Percentiles rank a stretch among this genome's conserved stretches.
These are phyloP conservation scores for Histomonas meleagridis DNA, from an alignment of 208 protist genomes.

Conservation along the genomic window DNA sequence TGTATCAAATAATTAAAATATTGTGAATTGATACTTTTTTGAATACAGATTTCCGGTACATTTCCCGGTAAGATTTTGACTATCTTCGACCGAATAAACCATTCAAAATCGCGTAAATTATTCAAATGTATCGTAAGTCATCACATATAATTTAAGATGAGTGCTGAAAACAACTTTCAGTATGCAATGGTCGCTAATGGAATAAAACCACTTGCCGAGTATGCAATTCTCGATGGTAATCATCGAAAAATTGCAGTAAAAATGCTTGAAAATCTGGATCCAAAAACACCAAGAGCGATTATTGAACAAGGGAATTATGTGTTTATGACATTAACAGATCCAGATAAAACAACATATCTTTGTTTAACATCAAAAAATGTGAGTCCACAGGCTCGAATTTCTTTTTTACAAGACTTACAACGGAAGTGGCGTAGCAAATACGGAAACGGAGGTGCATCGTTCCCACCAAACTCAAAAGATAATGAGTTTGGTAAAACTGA, in stretches of 20 bases:
- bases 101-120: too few relatives aligned
- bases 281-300: background rate
- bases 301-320: conserved; percentile 8
- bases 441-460: background rate
- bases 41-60: too few relatives aligned
- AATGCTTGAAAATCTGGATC: conserved; percentile 30
- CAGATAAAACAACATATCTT: background rate
- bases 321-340: background rate
- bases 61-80: too few relatives aligned
- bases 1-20: too few relatives aligned
- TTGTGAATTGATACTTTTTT: too few relatives aligned
- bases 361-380: background rate
- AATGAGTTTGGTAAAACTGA: background rate
- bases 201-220: background rate
- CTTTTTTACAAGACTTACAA: background rate
- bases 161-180: too few relatives aligned
- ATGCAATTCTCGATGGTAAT: background rate
- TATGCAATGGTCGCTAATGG: conserved; percentile 9
- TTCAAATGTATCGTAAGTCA: too few relatives aligned
- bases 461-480: background rate
- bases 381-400: background rate
- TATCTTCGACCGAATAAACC: too few relatives aligned
- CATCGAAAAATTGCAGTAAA: background rate
- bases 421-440: conserved; percentile 23
- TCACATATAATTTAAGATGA: too few relatives aligned